phyloP scores from a whole-genome alignment of 2,329 filamentous ascomycete species.

The Iodosphaeria phyllophila region DNA sequence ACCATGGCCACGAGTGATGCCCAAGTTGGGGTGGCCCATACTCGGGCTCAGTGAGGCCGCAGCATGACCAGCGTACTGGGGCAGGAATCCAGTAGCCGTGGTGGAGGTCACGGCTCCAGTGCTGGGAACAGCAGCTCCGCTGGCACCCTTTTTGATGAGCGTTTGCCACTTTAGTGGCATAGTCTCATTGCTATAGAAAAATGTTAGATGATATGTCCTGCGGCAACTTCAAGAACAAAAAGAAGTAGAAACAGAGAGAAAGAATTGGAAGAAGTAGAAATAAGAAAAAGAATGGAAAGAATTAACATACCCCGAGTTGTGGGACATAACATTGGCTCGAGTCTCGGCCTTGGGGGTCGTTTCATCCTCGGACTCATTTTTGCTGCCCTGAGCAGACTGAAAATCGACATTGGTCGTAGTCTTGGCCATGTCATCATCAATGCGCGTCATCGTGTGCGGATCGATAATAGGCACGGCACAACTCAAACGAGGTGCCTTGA shows the following conservation, averaged over 20 bases:
- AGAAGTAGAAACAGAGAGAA: constrained; percentile 12
- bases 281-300: constrained; percentile 5
- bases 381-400: too few relatives aligned
- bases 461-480: constrained; percentile 16
- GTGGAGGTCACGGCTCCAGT: constrained; percentile 32
- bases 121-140: constrained; percentile 23
- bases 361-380: too few relatives aligned
- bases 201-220: too few relatives aligned
- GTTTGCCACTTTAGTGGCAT: constrained; percentile 18
- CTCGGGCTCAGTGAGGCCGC: constrained; percentile 28
- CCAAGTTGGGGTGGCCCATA: constrained; percentile 20
- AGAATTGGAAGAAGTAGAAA: constrained; percentile 5
- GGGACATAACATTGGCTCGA: constrained; percentile 3
- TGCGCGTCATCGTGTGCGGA: constrained; percentile 7
- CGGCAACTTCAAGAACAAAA: constrained; percentile 8
- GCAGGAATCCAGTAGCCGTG: constrained; percentile 33
- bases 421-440: too few relatives aligned
- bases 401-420: too few relatives aligned
- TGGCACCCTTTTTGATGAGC: constrained; percentile 32
- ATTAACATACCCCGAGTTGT: constrained; percentile 3
- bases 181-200: neutral
- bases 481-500: too few relatives aligned
- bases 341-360: constrained; percentile 4
- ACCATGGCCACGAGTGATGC: too few relatives aligned
- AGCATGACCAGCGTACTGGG: constrained; percentile 31